phyloP scores from a whole-genome alignment of 495 filamentous ascomycete genomes.

The Neurospora pannonica region DNA sequence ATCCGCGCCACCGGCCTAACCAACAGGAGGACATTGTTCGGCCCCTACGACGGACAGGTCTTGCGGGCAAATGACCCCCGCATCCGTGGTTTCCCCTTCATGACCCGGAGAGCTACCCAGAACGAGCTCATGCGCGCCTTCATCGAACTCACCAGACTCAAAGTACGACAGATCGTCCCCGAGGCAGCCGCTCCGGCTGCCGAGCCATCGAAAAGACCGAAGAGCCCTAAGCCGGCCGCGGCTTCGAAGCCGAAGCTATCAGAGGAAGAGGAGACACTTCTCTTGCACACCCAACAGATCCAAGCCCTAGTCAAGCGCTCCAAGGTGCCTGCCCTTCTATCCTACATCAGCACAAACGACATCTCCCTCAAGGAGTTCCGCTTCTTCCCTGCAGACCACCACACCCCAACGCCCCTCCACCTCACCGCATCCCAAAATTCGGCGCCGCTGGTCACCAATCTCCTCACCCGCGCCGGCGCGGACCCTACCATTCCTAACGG shows the following conservation, averaged over 20 bases:
- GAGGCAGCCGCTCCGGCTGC: slow-evolving; percentile 44
- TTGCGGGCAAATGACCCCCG: slow-evolving; percentile 71
- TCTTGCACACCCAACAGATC: slow-evolving; percentile 77
- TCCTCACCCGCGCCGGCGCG: slow-evolving; percentile 65
- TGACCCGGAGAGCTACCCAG: slow-evolving; percentile 87
- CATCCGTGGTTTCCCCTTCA: slow-evolving; percentile 88
- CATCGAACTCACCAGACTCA: slow-evolving; percentile 82
- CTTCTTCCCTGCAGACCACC: slow-evolving; percentile 68
- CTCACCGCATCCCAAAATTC: slow-evolving; percentile 72
- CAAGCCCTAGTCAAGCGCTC: slow-evolving; percentile 82
- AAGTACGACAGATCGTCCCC: slow-evolving; percentile 57
- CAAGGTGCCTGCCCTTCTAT: slow-evolving; percentile 76
- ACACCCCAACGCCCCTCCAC: slow-evolving; percentile 79
- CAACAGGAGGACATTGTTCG: slow-evolving; percentile 78
- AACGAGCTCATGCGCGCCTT: slow-evolving; percentile 89
- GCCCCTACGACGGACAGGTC: slow-evolving; percentile 81
- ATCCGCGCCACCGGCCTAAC: slow-evolving; percentile 80
- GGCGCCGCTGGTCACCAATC: slow-evolving; percentile 59
- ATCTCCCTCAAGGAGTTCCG: slow-evolving; percentile 61
- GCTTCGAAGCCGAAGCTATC: slow-evolving; percentile 45
- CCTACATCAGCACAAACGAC: slow-evolving; percentile 70
- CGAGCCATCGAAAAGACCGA: slow-evolving; percentile 23
- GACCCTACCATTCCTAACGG: slow-evolving; percentile 64
- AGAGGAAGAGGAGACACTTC: slow-evolving; percentile 71
- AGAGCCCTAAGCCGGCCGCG: background rate